A percentile compares a stretch with the other conserved stretches of the same genome.
phyloP scores from a whole-genome alignment of 495 filamentous ascomycete genomes.

The Lasiosphaeria hispida region DNA sequence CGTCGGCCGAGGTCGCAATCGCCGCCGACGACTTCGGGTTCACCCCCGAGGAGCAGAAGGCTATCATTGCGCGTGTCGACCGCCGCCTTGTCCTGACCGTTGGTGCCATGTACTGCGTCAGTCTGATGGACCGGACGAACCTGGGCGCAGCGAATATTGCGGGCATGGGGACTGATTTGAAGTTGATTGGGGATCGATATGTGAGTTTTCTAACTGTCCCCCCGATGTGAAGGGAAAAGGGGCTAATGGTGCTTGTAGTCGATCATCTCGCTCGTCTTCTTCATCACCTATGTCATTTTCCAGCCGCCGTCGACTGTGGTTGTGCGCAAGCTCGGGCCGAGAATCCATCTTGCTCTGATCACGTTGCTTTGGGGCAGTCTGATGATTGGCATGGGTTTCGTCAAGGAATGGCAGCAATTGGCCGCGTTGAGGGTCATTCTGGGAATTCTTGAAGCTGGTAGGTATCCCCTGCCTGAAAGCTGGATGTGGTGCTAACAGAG shows the following conservation, averaged over 20 bases:
- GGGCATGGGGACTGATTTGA: conserved; percentile 56
- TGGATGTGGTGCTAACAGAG: not conserved
- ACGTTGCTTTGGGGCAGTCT: conserved; percentile 45
- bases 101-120: conserved; percentile 64
- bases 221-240: not conserved
- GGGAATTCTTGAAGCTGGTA: conserved; percentile 62
- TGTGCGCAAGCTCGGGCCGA: conserved; percentile 59
- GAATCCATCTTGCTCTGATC: conserved; percentile 53
- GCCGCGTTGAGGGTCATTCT: conserved; percentile 56
- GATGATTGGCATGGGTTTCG: conserved; percentile 66
- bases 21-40: conserved; percentile 32
- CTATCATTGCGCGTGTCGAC: conserved; percentile 61
- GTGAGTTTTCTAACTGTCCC: conserved; percentile 21
- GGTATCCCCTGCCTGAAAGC: not conserved
- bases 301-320: conserved; percentile 59
- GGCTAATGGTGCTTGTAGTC: conserved; percentile 33
- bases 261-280: conserved; percentile 63
- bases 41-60: conserved; percentile 35
- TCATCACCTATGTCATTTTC: conserved; percentile 62
- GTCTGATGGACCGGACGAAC: conserved; percentile 69
- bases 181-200: conserved; percentile 38
- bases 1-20: not conserved
- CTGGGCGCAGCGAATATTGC: conserved; percentile 61
- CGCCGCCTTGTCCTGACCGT: conserved; percentile 60
- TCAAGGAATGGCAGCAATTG: conserved; percentile 48